Evolutionary conservation across 1,284 basidiomycete species (phyloP).

Genomic region (Bothia castanella): DNA sequence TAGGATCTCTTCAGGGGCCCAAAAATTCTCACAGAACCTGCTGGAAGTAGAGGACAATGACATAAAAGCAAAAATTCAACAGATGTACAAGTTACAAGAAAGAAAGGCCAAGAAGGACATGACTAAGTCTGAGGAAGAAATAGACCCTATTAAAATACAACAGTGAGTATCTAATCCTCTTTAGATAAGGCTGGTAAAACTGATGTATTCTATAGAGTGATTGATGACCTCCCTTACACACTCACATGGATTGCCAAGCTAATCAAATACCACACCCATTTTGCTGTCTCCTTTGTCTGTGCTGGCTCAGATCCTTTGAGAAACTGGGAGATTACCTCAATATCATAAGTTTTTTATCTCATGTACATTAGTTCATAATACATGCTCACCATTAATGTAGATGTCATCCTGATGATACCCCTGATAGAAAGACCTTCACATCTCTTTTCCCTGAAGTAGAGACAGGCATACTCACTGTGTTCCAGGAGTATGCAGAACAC

Average conservation of each 20-base stretch:
- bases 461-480: neutral
- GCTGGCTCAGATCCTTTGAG: constrained; percentile 1
- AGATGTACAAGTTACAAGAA: neutral
- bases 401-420: neutral
- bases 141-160: neutral
- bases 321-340: constrained; percentile 9
- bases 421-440: neutral
- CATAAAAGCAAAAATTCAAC: neutral
- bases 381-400: neutral
- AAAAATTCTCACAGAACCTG: neutral
- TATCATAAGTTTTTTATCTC: neutral
- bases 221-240: constrained; percentile 3
- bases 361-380: neutral
- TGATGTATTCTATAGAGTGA: neutral
- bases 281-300: constrained; percentile 1
- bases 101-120: neutral
- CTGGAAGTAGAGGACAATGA: neutral
- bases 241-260: neutral
- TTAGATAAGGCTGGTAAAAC: too few species aligned
- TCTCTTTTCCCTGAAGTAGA: neutral
- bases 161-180: neutral
- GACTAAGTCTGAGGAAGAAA: neutral
- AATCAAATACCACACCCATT: neutral
- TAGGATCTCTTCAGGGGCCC: too few species aligned
- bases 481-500: constrained; percentile 1